Evolutionary conservation across 805 yeast species (phyloP).

Genomic region (Monosporozyma aerobia): DNA sequence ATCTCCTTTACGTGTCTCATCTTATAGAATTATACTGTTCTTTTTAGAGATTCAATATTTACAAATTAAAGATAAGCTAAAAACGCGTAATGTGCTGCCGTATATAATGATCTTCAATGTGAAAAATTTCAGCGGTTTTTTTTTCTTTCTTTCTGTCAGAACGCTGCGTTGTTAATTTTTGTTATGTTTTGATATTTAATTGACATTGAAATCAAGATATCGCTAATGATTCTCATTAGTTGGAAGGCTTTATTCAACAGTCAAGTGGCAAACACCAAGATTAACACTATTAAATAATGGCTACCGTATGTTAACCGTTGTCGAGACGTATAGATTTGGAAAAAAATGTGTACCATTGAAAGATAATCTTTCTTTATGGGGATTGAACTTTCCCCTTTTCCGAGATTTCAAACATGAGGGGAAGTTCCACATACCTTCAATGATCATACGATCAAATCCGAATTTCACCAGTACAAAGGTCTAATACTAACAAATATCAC

Average conservation of each 20-base stretch:
- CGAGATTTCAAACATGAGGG: neutral
- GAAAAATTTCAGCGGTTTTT: neutral
- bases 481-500: neutral
- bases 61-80: neutral
- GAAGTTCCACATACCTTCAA: neutral
- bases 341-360: neutral
- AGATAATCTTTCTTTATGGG: neutral
- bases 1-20: neutral
- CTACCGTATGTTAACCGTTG: conserved; percentile 10
- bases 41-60: neutral
- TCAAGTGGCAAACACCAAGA: neutral
- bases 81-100: neutral
- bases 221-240: neutral
- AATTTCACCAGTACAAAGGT: neutral
- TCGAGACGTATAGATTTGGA: neutral
- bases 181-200: neutral
- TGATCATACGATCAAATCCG: neutral
- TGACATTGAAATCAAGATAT: neutral
- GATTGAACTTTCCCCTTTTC: neutral
- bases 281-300: conserved; percentile 5
- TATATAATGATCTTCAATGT: neutral
- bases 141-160: neutral
- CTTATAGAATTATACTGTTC: too few species aligned
- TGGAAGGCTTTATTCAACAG: too few species aligned
- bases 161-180: conserved; percentile 1